These are phyloP conservation scores for Xylaria sp. DNA, from an alignment of 2,329 filamentous ascomycete species.

Conservation along the genomic window DNA sequence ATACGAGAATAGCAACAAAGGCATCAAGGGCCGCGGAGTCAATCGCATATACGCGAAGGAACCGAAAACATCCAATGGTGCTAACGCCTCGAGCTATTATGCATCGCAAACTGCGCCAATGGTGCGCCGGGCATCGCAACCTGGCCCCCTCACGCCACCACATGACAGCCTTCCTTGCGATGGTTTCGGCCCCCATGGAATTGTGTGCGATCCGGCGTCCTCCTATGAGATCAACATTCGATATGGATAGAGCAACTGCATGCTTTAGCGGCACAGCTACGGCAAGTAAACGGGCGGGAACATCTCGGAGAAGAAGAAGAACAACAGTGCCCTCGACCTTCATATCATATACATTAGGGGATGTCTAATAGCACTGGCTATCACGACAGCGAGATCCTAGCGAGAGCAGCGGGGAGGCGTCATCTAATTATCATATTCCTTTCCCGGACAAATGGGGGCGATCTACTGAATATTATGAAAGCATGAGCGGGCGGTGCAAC, in stretches of 20 bases:
- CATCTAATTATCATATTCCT: not conserved
- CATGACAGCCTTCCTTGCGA: constrained; percentile 21
- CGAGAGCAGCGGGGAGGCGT: too few relatives aligned
- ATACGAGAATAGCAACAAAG: constrained; percentile 99
- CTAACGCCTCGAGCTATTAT: constrained; percentile 29
- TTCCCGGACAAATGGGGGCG: too few relatives aligned
- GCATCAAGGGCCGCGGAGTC: constrained; percentile 94
- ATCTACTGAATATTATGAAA: not conserved
- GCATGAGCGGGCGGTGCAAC: constrained; percentile 15
- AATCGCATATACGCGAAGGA: constrained; percentile 65
- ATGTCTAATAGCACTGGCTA: not conserved
- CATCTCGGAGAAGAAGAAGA: constrained; percentile 52
- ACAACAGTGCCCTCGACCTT: constrained; percentile 45
- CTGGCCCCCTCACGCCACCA: constrained; percentile 35
- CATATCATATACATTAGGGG: constrained; percentile 41
- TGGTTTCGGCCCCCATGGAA: constrained; percentile 17
- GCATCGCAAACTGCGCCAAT: constrained; percentile 13
- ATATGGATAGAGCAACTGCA: constrained; percentile 47
- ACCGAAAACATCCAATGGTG: constrained; percentile 29
- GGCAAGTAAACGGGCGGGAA: constrained; percentile 40
- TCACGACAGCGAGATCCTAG: constrained; percentile 1
- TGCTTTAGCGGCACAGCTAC: constrained; percentile 37
- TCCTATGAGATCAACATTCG: constrained; percentile 48
- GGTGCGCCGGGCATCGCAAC: constrained; percentile 29
- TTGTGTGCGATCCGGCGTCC: constrained; percentile 34